Evolutionary conservation across 345 rosid species (phyloP).

Genomic region (Brassica cretica): DNA sequence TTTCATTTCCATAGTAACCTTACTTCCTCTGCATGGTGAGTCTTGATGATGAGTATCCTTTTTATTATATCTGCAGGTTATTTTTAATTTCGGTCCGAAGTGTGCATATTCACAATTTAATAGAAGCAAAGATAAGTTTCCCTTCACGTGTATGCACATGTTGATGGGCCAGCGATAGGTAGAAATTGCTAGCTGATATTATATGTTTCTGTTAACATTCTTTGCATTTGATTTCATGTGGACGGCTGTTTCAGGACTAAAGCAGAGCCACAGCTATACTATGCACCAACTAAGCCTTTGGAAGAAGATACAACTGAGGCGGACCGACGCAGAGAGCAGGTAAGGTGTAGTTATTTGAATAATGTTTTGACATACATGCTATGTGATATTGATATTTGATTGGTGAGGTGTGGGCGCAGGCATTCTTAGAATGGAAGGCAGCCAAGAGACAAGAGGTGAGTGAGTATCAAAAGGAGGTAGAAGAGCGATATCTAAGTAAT

Average conservation of each 20-base stretch:
- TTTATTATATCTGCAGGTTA: slow-evolving; percentile 71
- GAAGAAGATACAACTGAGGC: slow-evolving; percentile 52
- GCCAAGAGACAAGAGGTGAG: slow-evolving; percentile 77
- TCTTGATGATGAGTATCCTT: slow-evolving; percentile 21
- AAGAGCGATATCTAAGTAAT: slow-evolving; percentile 61
- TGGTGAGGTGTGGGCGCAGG: slow-evolving; percentile 41
- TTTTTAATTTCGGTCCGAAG: slow-evolving; percentile 96
- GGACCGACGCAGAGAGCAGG: slow-evolving; percentile 76
- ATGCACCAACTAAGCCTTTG: slow-evolving; percentile 65
- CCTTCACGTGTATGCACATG: slow-evolving; percentile 63
- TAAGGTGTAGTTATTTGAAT: slow-evolving; percentile 27
- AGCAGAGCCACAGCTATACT: slow-evolving; percentile 81
- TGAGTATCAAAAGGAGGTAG: slow-evolving; percentile 78
- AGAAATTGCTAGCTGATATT: slow-evolving; percentile 22
- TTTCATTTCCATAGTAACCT: background rate
- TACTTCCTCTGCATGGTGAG: slow-evolving; percentile 4
- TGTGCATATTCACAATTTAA: slow-evolving; percentile 96
- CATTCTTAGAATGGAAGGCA: slow-evolving; percentile 73
- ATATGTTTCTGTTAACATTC: slow-evolving; percentile 14
- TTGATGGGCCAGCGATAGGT: slow-evolving; percentile 47
- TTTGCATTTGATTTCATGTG: slow-evolving; percentile 32
- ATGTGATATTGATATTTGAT: background rate
- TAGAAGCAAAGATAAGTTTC: slow-evolving; percentile 96
- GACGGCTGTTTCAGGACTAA: slow-evolving; percentile 69
- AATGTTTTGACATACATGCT: slow-evolving; percentile 15